A percentile compares a stretch with the other conserved stretches of the same genome.
phyloP scores from a whole-genome alignment of 805 yeast genomes.

The Priceomyces melissophilus region DNA sequence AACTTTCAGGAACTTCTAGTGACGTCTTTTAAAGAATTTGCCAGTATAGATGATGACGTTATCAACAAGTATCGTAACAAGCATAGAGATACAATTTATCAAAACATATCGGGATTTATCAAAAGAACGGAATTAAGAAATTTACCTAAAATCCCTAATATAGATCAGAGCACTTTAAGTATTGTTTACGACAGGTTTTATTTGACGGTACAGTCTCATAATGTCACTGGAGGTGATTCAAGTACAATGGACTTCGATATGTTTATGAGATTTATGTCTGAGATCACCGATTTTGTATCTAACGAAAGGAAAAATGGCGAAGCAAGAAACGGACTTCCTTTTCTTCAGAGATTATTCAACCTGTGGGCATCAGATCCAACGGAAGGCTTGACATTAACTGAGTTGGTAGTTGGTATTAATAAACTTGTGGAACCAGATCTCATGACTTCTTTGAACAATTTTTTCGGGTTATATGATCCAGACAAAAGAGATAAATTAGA shows the following conservation, averaged over 20 bases:
- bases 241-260: conserved; percentile 73
- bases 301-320: conserved; percentile 11
- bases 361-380: conserved; percentile 63
- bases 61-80: conserved; percentile 66
- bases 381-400: conserved; percentile 61
- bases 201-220: conserved; percentile 64
- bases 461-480: conserved; percentile 71
- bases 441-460: conserved; percentile 73
- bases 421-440: conserved; percentile 66
- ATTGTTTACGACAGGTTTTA: conserved; percentile 83
- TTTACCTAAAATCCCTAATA: conserved; percentile 66
- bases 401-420: conserved; percentile 72
- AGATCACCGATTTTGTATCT: conserved; percentile 73
- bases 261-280: conserved; percentile 71
- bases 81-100: conserved; percentile 73
- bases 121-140: conserved; percentile 89
- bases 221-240: conserved; percentile 48
- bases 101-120: conserved; percentile 84
- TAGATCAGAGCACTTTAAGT: conserved; percentile 56
- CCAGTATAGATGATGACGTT: conserved; percentile 70
- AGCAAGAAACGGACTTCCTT: conserved; percentile 10
- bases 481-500: conserved; percentile 59
- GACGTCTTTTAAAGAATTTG: conserved; percentile 88
- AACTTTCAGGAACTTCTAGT: conserved; percentile 87
- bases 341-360: conserved; percentile 57